Evolutionary conservation across 1,284 basidiomycete genomes (phyloP), one percentile per base, ranked within the genome.

Genomic region (Ustilago cynodontis): DNA sequence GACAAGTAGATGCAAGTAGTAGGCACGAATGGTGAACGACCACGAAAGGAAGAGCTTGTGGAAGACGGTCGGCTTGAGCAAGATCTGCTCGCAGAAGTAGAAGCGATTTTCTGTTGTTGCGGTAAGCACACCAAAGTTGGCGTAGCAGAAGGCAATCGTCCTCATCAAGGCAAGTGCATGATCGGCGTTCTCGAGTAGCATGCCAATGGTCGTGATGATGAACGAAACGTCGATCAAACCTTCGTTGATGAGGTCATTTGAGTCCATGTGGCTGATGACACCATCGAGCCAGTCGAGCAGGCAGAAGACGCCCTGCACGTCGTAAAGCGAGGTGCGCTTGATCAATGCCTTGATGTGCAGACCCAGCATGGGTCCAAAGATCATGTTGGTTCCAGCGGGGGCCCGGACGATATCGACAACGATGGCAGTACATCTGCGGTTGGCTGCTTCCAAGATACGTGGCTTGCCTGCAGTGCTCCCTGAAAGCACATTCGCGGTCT

Each of bases 21-120:
- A 83, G n/a, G 82, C 82, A 8, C 82, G 77, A 39, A 83, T 83
- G 41, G 81, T 82, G 61, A 83, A 82, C 14, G 82, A 83, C 82
- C 82, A 83, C 28, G 82, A 83, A 5, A 83, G 59, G 73, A 83
- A 83, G 31, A 83, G 78, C 72, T 83, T 83, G 35, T 83, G 70
- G 66, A 83, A 83, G 31, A 84, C 66, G 33, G 35, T 54, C 10
- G 79, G 70, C 41, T 84, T 72, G 55, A 84, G 73, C 43, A 84
- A 53, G 49, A 82, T 84, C 59, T 81, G 75, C 50, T 84, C 81
- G 65, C 77, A 82, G 59, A 84, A 84, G 43, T 77, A 71, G 39
- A 57, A 49, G 24, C 82, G 79, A 39, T 82, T 73, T 43, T 67
- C 63, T 29, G 64, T 64, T 5, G 75, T 78, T 28, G 71, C 68